Base-by-base conservation (phyloP, 1,284 basidiomycete genomes). In the Rhodotorula sp. region DNA sequence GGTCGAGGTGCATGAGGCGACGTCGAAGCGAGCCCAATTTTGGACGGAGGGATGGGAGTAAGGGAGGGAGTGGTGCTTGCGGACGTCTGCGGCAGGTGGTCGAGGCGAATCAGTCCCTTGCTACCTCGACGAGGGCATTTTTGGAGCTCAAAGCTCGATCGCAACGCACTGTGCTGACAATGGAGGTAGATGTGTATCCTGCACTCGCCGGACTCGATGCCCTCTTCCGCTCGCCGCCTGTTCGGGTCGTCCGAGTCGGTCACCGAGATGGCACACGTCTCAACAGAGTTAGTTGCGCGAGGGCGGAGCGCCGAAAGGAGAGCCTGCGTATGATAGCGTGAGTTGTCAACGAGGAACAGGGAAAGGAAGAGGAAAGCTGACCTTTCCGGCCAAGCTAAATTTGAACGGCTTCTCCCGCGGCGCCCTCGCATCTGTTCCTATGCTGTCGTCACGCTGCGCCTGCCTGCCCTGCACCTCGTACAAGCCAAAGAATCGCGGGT, bases 51-150 rank as follows among this genome's bases (percentile, higher is more conserved):
- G 55, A 40, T 62, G 59, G 31, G 59, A 54, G 58, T 75, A 75
- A 0, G 71, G 70, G 48, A 75, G 56, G 28, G 69, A 62, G 44
- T 75, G 71, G 16, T 72, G 73, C 52, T 75, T 75, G 58, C 67
- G 61, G n/a, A 75, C 65, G 34, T 71, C 73, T 75, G 53, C 15
- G 26, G 18, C 30, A 47, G 5, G 24, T n/a, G n/a, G n/a, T n/a
- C n/a, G 46, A 44, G 37, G 59, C 30, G 44, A 28, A n/a, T 34
- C 18, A 31, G 34, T 24, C 48, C 22, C 34, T 24, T 11, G 59
- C 59, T 51, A 34, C 26, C 24, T 28, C 26, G n/a, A 16, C 30
- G 26, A 13, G 44, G 55, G 22, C 20, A 26, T 24, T 18, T 24
- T 26, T 13, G 28, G 37, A 48, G 8, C 28, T n/a, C 16, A 11